phyloP scores from a whole-genome alignment of 495 filamentous ascomycete genomes.

The Penicillium silybi region DNA sequence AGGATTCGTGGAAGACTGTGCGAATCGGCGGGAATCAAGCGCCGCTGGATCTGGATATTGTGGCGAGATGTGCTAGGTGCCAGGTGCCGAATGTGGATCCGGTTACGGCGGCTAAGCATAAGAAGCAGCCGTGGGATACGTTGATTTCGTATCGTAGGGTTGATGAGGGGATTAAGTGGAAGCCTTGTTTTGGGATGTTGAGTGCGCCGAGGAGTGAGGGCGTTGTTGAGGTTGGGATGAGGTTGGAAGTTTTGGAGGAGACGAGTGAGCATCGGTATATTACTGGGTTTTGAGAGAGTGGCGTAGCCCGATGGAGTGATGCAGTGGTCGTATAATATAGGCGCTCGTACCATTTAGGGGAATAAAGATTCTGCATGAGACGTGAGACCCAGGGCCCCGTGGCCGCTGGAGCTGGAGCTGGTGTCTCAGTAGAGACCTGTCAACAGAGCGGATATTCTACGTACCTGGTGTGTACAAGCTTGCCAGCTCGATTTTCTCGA shows the following conservation, averaged over 20 bases:
- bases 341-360: no score
- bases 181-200: constrained; percentile 83
- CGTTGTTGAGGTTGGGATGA: constrained; percentile 50
- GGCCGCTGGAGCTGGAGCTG: no score
- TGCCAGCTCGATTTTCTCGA: no score
- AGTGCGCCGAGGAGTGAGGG: constrained; percentile 58
- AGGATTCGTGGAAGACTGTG: constrained; percentile 80
- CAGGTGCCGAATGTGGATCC: constrained; percentile 84
- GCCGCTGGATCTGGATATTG: constrained; percentile 51
- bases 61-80: constrained; percentile 72
- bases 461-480: no score
- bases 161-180: constrained; percentile 66
- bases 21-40: constrained; percentile 39
- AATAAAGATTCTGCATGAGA: no score
- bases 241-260: constrained; percentile 50
- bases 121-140: constrained; percentile 70
- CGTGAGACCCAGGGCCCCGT: no score
- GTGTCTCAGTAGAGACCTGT: no score
- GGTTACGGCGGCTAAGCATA: constrained; percentile 63
- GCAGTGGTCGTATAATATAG: no score
- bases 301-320: no score
- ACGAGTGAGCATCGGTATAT: constrained; percentile 59
- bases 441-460: no score
- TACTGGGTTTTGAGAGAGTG: constrained; percentile 33
- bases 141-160: constrained; percentile 67